phyloP scores from a whole-genome alignment of 495 filamentous ascomycete species.

The Annulohypoxylon nitens region DNA sequence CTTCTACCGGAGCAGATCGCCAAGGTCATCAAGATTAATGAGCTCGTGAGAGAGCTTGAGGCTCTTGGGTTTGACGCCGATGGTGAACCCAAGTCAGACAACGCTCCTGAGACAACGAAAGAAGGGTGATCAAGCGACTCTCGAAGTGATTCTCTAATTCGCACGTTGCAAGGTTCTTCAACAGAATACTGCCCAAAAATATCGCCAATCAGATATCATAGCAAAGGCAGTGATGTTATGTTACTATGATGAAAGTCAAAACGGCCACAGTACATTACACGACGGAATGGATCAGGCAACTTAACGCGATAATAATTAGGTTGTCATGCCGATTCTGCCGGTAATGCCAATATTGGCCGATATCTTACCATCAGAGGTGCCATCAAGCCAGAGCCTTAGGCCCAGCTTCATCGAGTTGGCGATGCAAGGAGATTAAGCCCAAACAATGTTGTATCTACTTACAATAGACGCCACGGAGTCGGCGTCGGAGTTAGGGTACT shows the following conservation, averaged over 20 bases:
- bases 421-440: background rate
- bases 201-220: background rate
- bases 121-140: constrained; percentile 27
- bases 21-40: constrained; percentile 96
- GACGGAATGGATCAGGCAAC: background rate
- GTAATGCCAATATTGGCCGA: background rate
- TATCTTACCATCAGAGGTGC: background rate
- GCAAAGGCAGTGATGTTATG: background rate
- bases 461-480: background rate
- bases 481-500: background rate
- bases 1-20: constrained; percentile 95
- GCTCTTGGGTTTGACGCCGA: constrained; percentile 82
- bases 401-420: background rate
- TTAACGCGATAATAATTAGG: constrained; percentile 6
- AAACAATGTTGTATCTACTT: background rate
- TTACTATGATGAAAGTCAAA: background rate
- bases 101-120: constrained; percentile 24
- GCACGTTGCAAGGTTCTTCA: background rate
- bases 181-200: background rate
- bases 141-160: background rate
- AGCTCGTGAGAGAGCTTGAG: constrained; percentile 90
- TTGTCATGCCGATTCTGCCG: background rate
- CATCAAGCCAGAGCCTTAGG: background rate
- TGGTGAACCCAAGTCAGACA: constrained; percentile 58
- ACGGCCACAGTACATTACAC: background rate